These are phyloP conservation scores for Lyophyllum shimeji DNA, from an alignment of 768 basidiomycete genomes.

Conservation along the genomic window DNA sequence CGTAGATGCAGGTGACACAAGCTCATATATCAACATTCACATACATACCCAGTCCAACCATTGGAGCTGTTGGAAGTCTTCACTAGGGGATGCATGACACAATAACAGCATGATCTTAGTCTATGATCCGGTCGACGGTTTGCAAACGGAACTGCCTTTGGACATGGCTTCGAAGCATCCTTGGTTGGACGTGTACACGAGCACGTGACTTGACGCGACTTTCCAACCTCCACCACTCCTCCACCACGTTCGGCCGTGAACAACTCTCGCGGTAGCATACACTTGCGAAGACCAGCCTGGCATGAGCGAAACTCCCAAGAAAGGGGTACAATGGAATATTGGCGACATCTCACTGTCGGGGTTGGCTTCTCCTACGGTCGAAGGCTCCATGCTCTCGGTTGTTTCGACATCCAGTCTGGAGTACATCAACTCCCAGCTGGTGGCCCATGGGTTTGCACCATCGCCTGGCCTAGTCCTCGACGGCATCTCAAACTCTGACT, in stretches of 20 bases:
- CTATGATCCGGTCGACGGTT: too few species aligned
- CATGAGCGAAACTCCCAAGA: constrained; percentile 44
- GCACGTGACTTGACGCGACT: constrained; percentile 25
- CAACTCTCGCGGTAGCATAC: neutral
- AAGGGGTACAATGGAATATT: constrained; percentile 53
- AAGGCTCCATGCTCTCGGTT: constrained; percentile 45
- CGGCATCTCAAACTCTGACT: constrained; percentile 53
- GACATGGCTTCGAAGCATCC: too few species aligned
- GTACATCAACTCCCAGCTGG: constrained; percentile 79
- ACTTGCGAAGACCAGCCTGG: neutral
- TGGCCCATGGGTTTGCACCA: constrained; percentile 76
- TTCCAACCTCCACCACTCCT: neutral
- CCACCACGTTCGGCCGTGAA: neutral
- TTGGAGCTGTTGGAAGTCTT: neutral
- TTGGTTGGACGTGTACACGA: constrained; percentile 6
- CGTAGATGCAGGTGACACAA: neutral
- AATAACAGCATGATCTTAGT: neutral
- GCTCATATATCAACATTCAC: neutral
- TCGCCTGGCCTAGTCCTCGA: constrained; percentile 69
- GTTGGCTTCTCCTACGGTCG: constrained; percentile 43
- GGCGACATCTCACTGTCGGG: constrained; percentile 43
- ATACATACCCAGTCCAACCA: neutral
- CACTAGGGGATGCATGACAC: too few species aligned
- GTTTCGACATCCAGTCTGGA: constrained; percentile 64
- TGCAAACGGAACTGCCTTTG: too few species aligned